Evolutionary conservation across 2,329 filamentous ascomycete genomes (phyloP), one percentile per base, ranked within the genome.

Genomic region (Ceratocystis smalleyi): DNA sequence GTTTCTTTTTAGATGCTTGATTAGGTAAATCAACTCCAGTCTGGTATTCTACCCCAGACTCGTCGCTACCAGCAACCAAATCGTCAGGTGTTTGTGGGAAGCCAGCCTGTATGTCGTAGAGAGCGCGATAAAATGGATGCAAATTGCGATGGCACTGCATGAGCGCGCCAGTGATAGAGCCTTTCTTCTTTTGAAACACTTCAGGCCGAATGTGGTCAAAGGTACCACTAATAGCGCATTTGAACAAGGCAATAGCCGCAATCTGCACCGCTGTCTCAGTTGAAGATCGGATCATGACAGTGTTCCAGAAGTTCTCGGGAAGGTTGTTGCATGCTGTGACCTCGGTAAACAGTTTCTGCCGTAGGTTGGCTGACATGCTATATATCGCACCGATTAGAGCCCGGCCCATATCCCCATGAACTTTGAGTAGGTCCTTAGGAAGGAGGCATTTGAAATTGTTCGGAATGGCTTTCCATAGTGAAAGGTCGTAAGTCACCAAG

Each of bases 1-100:
- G 67, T 65, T 19, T 70, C 70, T 43, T 67, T 67, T 17, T 70
- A 68, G 30, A 73, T 12, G 59, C 30, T 6, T n/a, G 19, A 4
- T 12, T 43, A 7, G 35, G 43, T 4, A 63, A 19, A 12, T 63
- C 61, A 2, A 67, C 47, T 17, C 30, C 8, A 64, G 30, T 8
- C 19, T 19, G 4, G 15, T 43, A 43, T n/a, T 32, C 45, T 19
- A 40, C 45, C 7, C 61, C 62, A 12, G 57, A 59, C 40, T 40
- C 30, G 8, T 61, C 60, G 22, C 22, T 43, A 6, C 35, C 32
- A 1, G 51, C 40, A 59, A 62, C 32, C 27, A 62, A 32, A 30
- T 66, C 65, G n/a, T 66, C 65, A 27, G 60, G 47, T 8, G 65
- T 51, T n/a, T 60, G 49, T n/a, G 62, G 62, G 40, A 61, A 66